phyloP scores from a whole-genome alignment of 1,284 basidiomycete genomes.

The Pseudozyma sp. region DNA sequence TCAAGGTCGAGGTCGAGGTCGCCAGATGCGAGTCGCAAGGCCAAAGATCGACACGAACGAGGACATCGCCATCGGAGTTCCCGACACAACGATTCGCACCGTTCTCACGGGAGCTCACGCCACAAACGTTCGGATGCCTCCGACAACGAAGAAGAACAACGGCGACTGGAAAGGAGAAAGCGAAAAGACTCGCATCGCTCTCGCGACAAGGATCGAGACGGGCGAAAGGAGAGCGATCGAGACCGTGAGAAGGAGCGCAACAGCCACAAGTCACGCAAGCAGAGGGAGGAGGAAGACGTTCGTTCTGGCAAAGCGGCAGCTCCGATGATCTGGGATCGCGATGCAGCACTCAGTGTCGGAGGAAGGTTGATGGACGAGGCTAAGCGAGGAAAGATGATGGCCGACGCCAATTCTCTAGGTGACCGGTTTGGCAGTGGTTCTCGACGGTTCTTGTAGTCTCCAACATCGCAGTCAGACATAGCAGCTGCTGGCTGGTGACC shows the following conservation, averaged over 20 bases:
- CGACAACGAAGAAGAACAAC: constrained; percentile 16
- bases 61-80: constrained; percentile 12
- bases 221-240: constrained; percentile 9
- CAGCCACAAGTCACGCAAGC: constrained; percentile 26
- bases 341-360: constrained; percentile 48
- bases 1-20: constrained; percentile 20
- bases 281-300: constrained; percentile 44
- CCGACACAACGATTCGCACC: constrained; percentile 21
- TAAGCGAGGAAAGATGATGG: constrained; percentile 32
- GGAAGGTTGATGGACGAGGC: constrained; percentile 52
- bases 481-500: too few species aligned
- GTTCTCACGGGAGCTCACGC: constrained; percentile 16
- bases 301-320: constrained; percentile 30
- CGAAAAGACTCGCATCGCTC: constrained; percentile 13
- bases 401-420: constrained; percentile 41
- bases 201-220: constrained; percentile 16
- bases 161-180: constrained; percentile 7
- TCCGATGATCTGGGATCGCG: constrained; percentile 54
- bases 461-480: too few species aligned
- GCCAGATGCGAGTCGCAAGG: constrained; percentile 8
- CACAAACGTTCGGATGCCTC: constrained; percentile 18
- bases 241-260: constrained; percentile 14
- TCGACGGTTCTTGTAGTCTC: constrained; percentile 33
- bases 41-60: background rate
- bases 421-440: constrained; percentile 49